These are phyloP conservation scores for Ilex paraguariensis DNA, from an alignment of 305 asterid species.

Conservation along the genomic window DNA sequence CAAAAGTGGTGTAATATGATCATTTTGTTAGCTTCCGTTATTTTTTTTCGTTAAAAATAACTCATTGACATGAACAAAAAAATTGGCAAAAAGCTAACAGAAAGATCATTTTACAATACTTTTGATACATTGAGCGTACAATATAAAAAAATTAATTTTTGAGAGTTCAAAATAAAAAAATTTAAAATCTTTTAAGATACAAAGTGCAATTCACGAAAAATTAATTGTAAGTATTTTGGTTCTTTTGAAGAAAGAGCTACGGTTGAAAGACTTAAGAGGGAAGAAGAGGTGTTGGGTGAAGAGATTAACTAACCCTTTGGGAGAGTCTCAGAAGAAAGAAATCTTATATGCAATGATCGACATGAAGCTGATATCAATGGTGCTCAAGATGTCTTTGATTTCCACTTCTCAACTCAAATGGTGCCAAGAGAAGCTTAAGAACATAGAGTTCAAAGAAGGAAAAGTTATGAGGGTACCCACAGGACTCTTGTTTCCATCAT, in stretches of 20 bases:
- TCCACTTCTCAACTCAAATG: conserved; percentile 42
- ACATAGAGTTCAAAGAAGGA: conserved; percentile 29
- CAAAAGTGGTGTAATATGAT: too few species aligned
- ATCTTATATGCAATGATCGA: conserved; percentile 34
- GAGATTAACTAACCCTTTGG: conserved; percentile 24
- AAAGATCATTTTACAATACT: too few species aligned
- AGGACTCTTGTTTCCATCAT: conserved; percentile 35
- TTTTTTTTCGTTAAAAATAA: too few species aligned
- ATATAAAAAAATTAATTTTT: too few species aligned
- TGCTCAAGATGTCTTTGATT: conserved; percentile 36
- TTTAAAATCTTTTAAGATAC: too few species aligned
- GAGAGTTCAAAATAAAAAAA: too few species aligned
- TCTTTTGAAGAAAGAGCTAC: conserved; percentile 16
- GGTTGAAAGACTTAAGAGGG: conserved; percentile 35
- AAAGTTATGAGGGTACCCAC: conserved; percentile 19
- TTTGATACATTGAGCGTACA: too few species aligned
- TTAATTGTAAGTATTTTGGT: too few species aligned
- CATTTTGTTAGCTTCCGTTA: too few species aligned
- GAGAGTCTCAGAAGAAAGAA: conserved; percentile 24
- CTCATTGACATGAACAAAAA: too few species aligned
- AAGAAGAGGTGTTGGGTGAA: conserved; percentile 33
- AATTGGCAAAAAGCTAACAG: too few species aligned
- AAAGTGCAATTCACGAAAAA: too few species aligned
- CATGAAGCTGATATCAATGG: conserved; percentile 34
- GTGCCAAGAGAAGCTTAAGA: conserved; percentile 47